These are phyloP conservation scores for Amanita brunnescens DNA, from an alignment of 768 basidiomycete species.

Conservation along the genomic window DNA sequence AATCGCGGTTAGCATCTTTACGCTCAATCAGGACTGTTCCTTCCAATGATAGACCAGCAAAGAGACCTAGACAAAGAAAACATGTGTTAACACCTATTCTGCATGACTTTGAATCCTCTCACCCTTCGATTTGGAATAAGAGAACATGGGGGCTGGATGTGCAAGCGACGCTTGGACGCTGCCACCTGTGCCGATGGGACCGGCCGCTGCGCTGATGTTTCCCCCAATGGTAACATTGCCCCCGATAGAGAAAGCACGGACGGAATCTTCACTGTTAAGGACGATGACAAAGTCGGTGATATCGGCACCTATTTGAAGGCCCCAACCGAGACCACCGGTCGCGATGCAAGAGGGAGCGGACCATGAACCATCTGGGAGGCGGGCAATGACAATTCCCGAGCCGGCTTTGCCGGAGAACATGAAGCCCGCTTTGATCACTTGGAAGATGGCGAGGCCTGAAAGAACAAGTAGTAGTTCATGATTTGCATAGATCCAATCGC, in stretches of 20 bases:
- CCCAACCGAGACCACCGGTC: constrained; percentile 91
- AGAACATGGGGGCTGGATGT: constrained; percentile 96
- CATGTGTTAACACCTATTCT: constrained; percentile 2
- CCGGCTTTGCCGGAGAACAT: constrained; percentile 94
- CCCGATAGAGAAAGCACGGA: constrained; percentile 89
- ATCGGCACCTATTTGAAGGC: constrained; percentile 93
- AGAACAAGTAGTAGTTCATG: not conserved
- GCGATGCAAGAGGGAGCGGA: constrained; percentile 96
- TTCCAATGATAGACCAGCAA: constrained; percentile 90
- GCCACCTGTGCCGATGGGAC: constrained; percentile 92
- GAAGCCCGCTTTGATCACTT: constrained; percentile 90
- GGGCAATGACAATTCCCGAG: constrained; percentile 86
- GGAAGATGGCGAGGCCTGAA: constrained; percentile 87
- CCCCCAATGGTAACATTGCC: constrained; percentile 97
- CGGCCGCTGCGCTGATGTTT: constrained; percentile 75
- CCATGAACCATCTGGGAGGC: constrained; percentile 93
- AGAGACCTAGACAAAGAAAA: constrained; percentile 52
- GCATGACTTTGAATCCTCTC: constrained; percentile 12
- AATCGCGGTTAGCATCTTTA: constrained; percentile 93
- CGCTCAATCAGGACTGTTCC: constrained; percentile 92
- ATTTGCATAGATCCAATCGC: not conserved
- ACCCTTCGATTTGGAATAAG: constrained; percentile 95
- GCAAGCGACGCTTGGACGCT: constrained; percentile 81
- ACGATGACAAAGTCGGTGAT: constrained; percentile 95
- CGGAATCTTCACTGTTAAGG: constrained; percentile 93